phyloP scores from a whole-genome alignment of 2,329 filamentous ascomycete genomes.

The Aspergillus cejpii region DNA sequence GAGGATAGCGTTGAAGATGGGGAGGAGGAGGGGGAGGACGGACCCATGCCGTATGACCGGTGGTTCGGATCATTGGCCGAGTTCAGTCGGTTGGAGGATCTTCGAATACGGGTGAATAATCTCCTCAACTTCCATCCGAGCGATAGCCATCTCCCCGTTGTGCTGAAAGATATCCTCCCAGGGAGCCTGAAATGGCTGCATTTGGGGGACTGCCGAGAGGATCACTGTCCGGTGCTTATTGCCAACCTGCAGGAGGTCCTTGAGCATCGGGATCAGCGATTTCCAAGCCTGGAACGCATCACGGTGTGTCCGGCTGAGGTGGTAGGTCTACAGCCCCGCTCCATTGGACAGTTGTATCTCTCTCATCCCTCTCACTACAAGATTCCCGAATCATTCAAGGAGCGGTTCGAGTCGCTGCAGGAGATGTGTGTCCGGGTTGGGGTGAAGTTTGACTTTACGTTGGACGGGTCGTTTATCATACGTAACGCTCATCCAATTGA shows the following conservation, averaged over 20 bases:
- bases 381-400: background rate
- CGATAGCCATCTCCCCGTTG: background rate
- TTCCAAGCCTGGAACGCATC: background rate
- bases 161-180: background rate
- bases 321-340: background rate
- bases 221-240: background rate
- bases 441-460: background rate
- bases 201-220: background rate
- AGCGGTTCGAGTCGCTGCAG: background rate
- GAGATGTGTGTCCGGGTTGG: background rate
- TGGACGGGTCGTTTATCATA: background rate
- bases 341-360: background rate
- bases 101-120: background rate
- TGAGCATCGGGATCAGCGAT: background rate
- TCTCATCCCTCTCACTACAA: background rate
- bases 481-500: too few relatives aligned
- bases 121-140: background rate
- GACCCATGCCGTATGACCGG: background rate
- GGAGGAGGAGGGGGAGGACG: background rate
- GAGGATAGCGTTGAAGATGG: background rate
- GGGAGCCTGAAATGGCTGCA: background rate
- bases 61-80: background rate
- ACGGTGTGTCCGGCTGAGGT: background rate
- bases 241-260: background rate
- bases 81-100: background rate